Evolutionary conservation across 176 grass and related monocot genomes (phyloP).

Genomic region (Eremochloa ophiuroides): DNA sequence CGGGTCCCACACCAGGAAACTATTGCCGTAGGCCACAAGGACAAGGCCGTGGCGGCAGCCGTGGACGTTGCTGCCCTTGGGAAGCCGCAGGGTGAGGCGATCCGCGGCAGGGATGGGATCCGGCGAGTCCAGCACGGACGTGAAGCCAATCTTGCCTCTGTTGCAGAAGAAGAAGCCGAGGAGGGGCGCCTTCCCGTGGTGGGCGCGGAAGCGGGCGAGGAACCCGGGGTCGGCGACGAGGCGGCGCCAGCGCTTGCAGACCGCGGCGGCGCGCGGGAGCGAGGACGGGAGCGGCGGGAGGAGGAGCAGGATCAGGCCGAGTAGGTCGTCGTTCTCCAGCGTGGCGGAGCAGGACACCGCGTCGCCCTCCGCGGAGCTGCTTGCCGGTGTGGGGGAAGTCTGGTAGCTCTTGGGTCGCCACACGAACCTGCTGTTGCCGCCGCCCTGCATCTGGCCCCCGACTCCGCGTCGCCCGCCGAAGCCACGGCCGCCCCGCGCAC

Average conservation of each 20-base stretch:
- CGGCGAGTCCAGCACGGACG: not conserved
- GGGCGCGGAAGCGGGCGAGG: conserved; percentile 5
- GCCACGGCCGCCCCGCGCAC: not conserved
- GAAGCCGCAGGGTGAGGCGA: not conserved
- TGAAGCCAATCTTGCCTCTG: not conserved
- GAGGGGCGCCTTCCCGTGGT: not conserved
- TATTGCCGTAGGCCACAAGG: not conserved
- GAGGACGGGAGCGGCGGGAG: not conserved
- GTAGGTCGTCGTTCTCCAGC: conserved; percentile 14
- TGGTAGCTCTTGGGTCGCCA: not conserved
- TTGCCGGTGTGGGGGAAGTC: not conserved
- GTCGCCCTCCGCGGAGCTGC: not conserved
- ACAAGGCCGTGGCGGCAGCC: conserved; percentile 22
- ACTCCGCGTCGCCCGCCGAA: not conserved
- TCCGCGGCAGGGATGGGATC: not conserved
- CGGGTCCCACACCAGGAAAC: conserved; percentile 1
- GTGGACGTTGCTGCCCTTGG: not conserved
- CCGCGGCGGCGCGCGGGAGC: not conserved
- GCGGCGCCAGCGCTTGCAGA: not conserved
- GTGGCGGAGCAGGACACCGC: not conserved
- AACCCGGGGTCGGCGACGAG: not conserved
- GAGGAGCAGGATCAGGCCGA: not conserved
- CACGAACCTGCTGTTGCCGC: not conserved
- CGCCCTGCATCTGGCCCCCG: not conserved
- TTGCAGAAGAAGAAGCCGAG: conserved; percentile 12